Base-by-base conservation (phyloP, 2,329 filamentous ascomycete genomes). In the Hypoxylon rubiginosum region DNA sequence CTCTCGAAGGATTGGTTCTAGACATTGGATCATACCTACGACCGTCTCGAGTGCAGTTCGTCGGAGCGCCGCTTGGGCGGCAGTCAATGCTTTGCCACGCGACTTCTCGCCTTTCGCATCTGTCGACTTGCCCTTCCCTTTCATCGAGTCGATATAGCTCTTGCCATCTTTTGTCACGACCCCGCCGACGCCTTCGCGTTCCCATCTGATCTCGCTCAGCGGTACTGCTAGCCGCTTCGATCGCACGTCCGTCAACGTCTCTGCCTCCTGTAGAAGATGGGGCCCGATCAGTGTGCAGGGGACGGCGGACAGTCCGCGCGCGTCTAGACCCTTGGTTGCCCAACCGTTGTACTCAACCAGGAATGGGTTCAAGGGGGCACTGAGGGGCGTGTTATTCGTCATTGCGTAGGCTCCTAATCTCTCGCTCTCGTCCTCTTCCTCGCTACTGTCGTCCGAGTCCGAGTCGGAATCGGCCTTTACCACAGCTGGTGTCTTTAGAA, bases 211-310 rank as follows among this genome's bases (percentile, higher is more conserved):
- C 76, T 97, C 92, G 49, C 92, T 91, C 0, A 97, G 84, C 1
- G 94, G 94, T 26, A 97, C 91, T n/a, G 93, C 95, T 56, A 97
- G 83, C 34, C 95, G 89, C 45, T 92, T 90, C 62, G 88, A 91
- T 56, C 88, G 89, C 30, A 94, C 83, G 41, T 92, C 90, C 53
- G 84, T 84, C 8, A 97, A 83, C 0, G 81, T 81, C 49, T 94
- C 92, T 4, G 91, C 86, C 77, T 97, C 94, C 75, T 95, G 91
- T n/a, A 93, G 83, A 48, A 97, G 86, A 64, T 90, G 84, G n/a
- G 94, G 86, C 2, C 90, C 88, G 45, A 97, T 88, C 32, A 91
- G 84, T 4, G 92, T 91, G 77, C 94, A 97, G 0, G 94, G 94
- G 45, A 93, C 88, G 1, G 91, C 84, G 0, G 88, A 88, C 26